Base-by-base conservation (phyloP, 2,329 filamentous ascomycete species). In the Corynespora cassiicola region DNA sequence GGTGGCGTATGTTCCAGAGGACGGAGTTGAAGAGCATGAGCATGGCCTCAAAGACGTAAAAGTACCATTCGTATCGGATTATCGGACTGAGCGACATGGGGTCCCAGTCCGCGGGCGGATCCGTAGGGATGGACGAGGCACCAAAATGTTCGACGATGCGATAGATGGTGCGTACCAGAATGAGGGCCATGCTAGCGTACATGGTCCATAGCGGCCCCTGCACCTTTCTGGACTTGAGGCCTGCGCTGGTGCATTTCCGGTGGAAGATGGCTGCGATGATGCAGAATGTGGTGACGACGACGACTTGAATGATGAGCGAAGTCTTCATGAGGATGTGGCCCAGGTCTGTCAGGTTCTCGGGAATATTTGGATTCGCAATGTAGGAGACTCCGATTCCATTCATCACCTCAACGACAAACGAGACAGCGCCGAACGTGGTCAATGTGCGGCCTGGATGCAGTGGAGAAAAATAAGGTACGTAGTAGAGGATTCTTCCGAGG, bases 381-480 rank as follows among this genome's bases (percentile, higher is more conserved):
- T 68, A 59, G 2, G 67, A 58, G 6, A 75, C 75, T 4, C 78
- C 78, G 37, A 75, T 73, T 4, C 63, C 74, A 10, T 75, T 77
- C 12, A 81, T 58, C 10, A 72, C 45, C 24, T 79, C 74, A 11
- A 84, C 70, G 0, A 73, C 53, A 2, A 63, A 48, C 20, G 80
- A 77, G n/a, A 79, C 58, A 4, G 72, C 56, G 15, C 84, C 68
- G 48, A 84, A 78, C 3, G 73, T 74, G 48, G 80, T 82, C 50
- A 84, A 77, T 4, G 81, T 69, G 5, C 77, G 72, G 3, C 76
- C 76, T 0, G 78, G 78, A 43, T 80, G 75, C 6, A 81, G 71
- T 0, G 80, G 80, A 0, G 80, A 72, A 47, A 76, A 71, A 56
- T 81, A 78, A 0, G 80, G 80, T 2, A 81, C 69, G 60, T 84